Conservation (phyloP, 1,139 yeast species). For the Suhomyces taliae region DNA sequence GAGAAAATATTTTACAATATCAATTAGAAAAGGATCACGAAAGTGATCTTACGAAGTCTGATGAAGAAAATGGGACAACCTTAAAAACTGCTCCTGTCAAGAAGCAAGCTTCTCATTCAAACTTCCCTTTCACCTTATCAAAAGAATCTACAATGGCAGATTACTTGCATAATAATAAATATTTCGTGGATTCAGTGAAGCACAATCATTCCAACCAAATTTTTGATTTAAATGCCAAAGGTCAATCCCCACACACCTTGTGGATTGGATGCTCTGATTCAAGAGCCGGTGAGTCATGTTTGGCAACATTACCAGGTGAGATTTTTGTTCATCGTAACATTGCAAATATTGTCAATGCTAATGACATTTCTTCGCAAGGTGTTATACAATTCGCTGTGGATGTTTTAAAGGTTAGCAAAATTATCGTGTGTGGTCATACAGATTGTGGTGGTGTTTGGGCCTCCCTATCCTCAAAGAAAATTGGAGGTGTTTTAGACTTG, state of each 20-base stretch:
- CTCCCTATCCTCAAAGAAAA: conserved; percentile 64
- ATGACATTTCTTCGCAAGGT: conserved; percentile 76
- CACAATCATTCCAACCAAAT: conserved; percentile 59
- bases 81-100: conserved; percentile 4
- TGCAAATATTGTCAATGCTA: conserved; percentile 75
- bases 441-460: conserved; percentile 98
- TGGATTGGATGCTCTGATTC: conserved; percentile 98
- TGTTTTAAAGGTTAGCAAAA: conserved; percentile 76
- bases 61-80: conserved; percentile 2
- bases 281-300: conserved; percentile 77
- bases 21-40: conserved; percentile 45
- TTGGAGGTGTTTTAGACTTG: conserved; percentile 74
- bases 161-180: conserved; percentile 64
- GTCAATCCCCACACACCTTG: conserved; percentile 89
- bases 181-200: conserved; percentile 63
- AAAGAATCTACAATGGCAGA: conserved; percentile 62
- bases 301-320: conserved; percentile 89
- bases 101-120: conserved; percentile 12
- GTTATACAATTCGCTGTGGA: conserved; percentile 91
- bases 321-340: conserved; percentile 91
- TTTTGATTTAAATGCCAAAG: conserved; percentile 71
- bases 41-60: conserved; percentile 28
- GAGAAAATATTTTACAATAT: conserved; percentile 45
- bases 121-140: conserved; percentile 56
- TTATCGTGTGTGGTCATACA: conserved; percentile 95